Base-by-base conservation (phyloP, 345 rosid species). In the Syzygium grande region DNA sequence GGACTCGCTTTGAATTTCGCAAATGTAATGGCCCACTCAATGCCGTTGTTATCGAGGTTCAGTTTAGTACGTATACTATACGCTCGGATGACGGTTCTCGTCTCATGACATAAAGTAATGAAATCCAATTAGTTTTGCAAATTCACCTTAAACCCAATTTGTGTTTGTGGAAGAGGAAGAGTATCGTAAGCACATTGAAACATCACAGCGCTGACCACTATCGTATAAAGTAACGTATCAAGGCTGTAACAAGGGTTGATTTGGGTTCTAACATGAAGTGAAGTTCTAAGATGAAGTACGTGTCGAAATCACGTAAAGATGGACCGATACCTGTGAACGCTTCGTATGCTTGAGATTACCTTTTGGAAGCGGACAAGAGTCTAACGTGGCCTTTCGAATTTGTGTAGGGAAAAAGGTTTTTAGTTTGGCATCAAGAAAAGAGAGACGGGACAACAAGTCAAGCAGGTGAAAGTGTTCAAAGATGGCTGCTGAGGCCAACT, bases 111-210 rank as follows among this genome's bases (percentile, higher is more conserved):
- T 7, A 30, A 30, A 30, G 30, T 0, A 65, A 65, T 29, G 17
- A 65, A 30, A 16, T 10, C 22, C 22, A 0, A 7, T 30, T 30
- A 0, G 43, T 65, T 65, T 15, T 65, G 16, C 27, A 4, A 56
- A 56, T 9, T 0, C 0, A 0, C 9, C 2, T 23, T 0, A 8
- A 56, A 56, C n/a, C n/a, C 9, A 0, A 56, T 23, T 0, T 29
- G 46, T 43, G 46, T 1, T 43, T 6, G 46, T 43, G 46, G 46
- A 43, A 6, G 46, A 43, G 46, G 46, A 6, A 43, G 46, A 43
- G 46, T 43, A 43, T 43, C 46, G 6, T 6, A 5, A 13, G 0
- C 0, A 25, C 27, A 25, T 27, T 59, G 30, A 59, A 59, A 59
- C 27, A 59, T 25, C 0, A 3, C 5, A 11, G 3, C 6, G 27